These are phyloP conservation scores for Clohesyomyces aquaticus DNA, from an alignment of 495 filamentous ascomycete species.

Conservation along the genomic window DNA sequence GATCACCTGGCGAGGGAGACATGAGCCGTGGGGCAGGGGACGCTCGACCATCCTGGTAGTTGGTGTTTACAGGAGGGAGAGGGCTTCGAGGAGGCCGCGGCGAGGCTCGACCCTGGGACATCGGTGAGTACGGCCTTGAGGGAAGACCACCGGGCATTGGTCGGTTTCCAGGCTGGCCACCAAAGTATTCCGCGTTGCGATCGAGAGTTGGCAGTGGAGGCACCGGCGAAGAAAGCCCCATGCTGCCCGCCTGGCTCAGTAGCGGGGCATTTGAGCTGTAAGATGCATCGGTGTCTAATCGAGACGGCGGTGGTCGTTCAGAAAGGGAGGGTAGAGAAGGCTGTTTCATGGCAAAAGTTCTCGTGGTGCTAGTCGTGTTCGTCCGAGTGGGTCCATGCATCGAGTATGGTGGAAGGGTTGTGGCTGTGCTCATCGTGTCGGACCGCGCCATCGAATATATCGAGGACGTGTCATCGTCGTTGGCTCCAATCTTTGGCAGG, in stretches of 20 bases:
- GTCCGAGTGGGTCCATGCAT: slow-evolving; percentile 58
- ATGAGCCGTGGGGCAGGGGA: slow-evolving; percentile 35
- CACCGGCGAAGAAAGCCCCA: slow-evolving; percentile 51
- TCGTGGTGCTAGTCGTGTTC: slow-evolving; percentile 37
- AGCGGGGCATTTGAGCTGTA: slow-evolving; percentile 64
- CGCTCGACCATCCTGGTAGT: slow-evolving; percentile 17
- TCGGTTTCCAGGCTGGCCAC: slow-evolving; percentile 8
- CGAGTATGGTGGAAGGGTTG: slow-evolving; percentile 65
- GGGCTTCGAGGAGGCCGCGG: slow-evolving; percentile 27
- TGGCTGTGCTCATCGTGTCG: slow-evolving; percentile 46
- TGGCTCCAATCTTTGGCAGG: slow-evolving; percentile 54
- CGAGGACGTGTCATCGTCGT: slow-evolving; percentile 52
- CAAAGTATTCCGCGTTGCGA: slow-evolving; percentile 34
- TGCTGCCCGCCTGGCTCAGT: slow-evolving; percentile 59
- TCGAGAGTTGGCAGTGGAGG: slow-evolving; percentile 37
- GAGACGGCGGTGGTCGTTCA: slow-evolving; percentile 43
- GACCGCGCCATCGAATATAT: slow-evolving; percentile 21
- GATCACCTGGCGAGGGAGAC: slow-evolving; percentile 28
- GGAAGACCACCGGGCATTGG: slow-evolving; percentile 12
- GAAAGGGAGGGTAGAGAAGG: slow-evolving; percentile 53
- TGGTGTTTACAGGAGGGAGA: slow-evolving; percentile 31
- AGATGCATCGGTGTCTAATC: slow-evolving; percentile 53
- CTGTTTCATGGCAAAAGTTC: slow-evolving; percentile 20
- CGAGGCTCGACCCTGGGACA: slow-evolving; percentile 27
- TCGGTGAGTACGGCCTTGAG: slow-evolving; percentile 32